Base-by-base conservation (phyloP, 2,329 filamentous ascomycete species). In the Botrytis fabae region DNA sequence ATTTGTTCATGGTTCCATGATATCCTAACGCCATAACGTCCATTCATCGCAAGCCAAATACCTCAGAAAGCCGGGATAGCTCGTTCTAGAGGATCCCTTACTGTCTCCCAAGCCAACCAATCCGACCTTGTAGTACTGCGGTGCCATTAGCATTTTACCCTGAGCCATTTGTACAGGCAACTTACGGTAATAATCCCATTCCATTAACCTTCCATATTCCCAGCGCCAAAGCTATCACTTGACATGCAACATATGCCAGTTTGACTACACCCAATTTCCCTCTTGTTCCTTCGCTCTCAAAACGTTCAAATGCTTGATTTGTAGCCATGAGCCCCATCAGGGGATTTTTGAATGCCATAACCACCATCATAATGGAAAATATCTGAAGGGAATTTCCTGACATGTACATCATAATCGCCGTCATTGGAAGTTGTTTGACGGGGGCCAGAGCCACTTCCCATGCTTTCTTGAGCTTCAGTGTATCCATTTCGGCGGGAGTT, bases 321-420 rank as follows among this genome's bases (percentile, higher is more conserved):
- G 95, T 95, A 77, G 86, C 89, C 74, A 97, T 84, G 63, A 98
- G 85, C 48, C 95, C 96, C 83, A 93, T 89, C 74, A 99, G 88
- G 16, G 96, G 96, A 77, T 93, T 97, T 86, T 98, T 98, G 88
- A 99, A 99, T 63, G 97, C 91, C 92, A 98, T 98, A 80, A 95
- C 95, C 28, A 98, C 95, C 95, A 98, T 99, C 94, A 98, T 98
- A 84, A 99, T 98, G 83, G 93, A 97, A 86, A 99, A 99, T 77
- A 99, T 98, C 82, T 99, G 96, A 64, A 99, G 89, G 75, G 93
- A 94, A 85, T 98, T 99, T 80, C 96, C 96, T 46, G 95, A 97
- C 96, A 99, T 99, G 88, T 99, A 99, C 94, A 98, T 98, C 91
- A 98, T 98, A 82, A 99, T 95, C 76, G 92, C 95, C 73, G 97